Conservation (phyloP, 805 yeast genomes). For the Cyberlindnera americana region DNA sequence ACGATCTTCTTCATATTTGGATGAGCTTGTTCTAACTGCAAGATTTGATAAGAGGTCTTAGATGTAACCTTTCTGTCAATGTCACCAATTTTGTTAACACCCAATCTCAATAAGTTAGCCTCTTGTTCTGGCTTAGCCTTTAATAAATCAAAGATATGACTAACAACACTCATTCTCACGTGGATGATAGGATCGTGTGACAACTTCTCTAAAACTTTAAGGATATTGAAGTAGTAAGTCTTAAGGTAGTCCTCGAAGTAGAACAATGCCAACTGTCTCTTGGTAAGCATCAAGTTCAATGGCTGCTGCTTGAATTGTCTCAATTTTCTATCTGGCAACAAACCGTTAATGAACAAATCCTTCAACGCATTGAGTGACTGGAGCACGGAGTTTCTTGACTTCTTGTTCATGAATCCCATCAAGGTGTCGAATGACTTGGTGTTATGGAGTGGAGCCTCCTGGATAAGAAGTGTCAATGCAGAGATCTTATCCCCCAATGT, state of each 20-base stretch:
- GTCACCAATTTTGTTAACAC: constrained; percentile 94
- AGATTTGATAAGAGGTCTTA: constrained; percentile 75
- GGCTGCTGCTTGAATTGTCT: constrained; percentile 74
- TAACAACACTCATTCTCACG: constrained; percentile 73
- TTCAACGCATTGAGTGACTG: constrained; percentile 87
- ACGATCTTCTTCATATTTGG: constrained; percentile 92
- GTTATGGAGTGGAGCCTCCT: constrained; percentile 93
- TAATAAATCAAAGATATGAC: constrained; percentile 75
- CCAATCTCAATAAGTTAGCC: constrained; percentile 80
- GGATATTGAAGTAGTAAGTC: constrained; percentile 65
- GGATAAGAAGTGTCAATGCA: constrained; percentile 86
- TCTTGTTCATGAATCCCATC: constrained; percentile 77
- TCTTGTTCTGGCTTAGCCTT: constrained; percentile 95
- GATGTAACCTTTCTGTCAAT: constrained; percentile 87
- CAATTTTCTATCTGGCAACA: constrained; percentile 83
- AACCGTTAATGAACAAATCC: constrained; percentile 81
- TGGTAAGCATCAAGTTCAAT: constrained; percentile 40
- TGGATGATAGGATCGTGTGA: constrained; percentile 90
- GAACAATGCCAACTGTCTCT: constrained; percentile 62
- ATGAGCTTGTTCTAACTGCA: constrained; percentile 82
- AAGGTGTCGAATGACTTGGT: constrained; percentile 78
- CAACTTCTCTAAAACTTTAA: constrained; percentile 72
- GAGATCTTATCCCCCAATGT: constrained; percentile 93
- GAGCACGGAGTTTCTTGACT: constrained; percentile 88
- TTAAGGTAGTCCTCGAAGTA: constrained; percentile 91